Base-by-base conservation (phyloP, 1,284 basidiomycete genomes). In the Ustilago loliicola region DNA sequence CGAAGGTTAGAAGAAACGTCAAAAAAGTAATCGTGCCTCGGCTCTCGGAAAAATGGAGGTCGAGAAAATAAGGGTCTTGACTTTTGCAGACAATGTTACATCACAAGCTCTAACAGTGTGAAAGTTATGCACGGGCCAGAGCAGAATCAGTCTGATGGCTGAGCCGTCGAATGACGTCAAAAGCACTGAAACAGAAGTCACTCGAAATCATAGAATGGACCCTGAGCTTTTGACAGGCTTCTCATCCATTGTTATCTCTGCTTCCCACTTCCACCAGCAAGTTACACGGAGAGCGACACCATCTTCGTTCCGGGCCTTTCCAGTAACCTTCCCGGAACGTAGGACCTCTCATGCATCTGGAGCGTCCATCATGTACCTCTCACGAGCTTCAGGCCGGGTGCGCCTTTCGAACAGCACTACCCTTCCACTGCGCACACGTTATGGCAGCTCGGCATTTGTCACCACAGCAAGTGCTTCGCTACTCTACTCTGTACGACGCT, bases 141-240 rank as follows among this genome's bases (percentile, higher is more conserved):
- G 15, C 13, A 15, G 40, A 47, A 29, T 11, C n/a, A n/a, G n/a
- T n/a, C n/a, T n/a, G n/a, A n/a, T n/a, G n/a, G n/a, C n/a, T 23
- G 48, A 23, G 48, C 45, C 55, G 66, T 55, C n/a, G 9, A 59
- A 56, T 69, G 66, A 69, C 66, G 66, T 69, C 57, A 62, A 61
- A 34, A 30, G 19, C 27, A 32, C 29, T n/a, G 51, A 63, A 21
- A 40, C 32, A 36, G 40, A 29, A 27, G 21, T 17, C 13, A 10
- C 15, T 36, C 34, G n/a, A 36, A 15, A 36, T 36, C 34, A 45
- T 23, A 17, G 32, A 52, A 38, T 54, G 65, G 65, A 67, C 65
- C 65, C 65, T 67, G 65, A 66, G 57, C 64, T 42, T 23, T 42
- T 21, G 48, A 10, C 32, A 27, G 23, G 6, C 32, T 34, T 40